Base-by-base conservation (phyloP, 805 yeast species). In the Alloascoidea hylecoeti region DNA sequence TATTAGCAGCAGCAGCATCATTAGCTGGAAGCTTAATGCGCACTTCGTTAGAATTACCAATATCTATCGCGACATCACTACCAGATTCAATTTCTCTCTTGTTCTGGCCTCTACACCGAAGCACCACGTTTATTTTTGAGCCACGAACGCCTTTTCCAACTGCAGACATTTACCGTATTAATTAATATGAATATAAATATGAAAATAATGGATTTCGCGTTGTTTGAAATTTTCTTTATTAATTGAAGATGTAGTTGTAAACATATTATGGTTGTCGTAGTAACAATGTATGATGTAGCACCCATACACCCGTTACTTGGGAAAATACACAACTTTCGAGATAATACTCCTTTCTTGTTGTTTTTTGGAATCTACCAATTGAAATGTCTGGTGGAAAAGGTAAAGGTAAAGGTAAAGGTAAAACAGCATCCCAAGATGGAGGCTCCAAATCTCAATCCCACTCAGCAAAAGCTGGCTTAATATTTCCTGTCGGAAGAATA, bases 401-500 rank as follows among this genome's bases (percentile, higher is more conserved):
- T 43, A 88, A 82, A 60, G 96, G 97, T n/a, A 23, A 23, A 49
- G 96, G 96, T 56, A 89, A 88, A 65, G 96, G 96, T 49, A 88
- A 88, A 61, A 78, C 94, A 17, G 84, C 94, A 23, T 83, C 83
- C 57, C 80, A 78, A 58, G 81, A 70, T 41, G 74, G 73, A 37
- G 67, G 68, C 17, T 41, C 59, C 39, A 68, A 72, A 44, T 70
- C 89, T 16, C 88, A 81, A 50, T 82, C 95, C 12, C 94, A 88
- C 50, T 83, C 95, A 4, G 94, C 95, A 5, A 78, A 94, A 60
- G 96, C 96, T 17, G 96, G 96, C 17, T 66, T 86, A 57, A 92
- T 81, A 58, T 92, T 92, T 66, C 99, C 99, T 37, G 97, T 94
- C 30, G 99, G 99, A 43, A 85, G 99, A 78, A 86, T 92, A 51